Base-by-base conservation (phyloP, 2,329 filamentous ascomycete species). In the Colletotrichum sp. region DNA sequence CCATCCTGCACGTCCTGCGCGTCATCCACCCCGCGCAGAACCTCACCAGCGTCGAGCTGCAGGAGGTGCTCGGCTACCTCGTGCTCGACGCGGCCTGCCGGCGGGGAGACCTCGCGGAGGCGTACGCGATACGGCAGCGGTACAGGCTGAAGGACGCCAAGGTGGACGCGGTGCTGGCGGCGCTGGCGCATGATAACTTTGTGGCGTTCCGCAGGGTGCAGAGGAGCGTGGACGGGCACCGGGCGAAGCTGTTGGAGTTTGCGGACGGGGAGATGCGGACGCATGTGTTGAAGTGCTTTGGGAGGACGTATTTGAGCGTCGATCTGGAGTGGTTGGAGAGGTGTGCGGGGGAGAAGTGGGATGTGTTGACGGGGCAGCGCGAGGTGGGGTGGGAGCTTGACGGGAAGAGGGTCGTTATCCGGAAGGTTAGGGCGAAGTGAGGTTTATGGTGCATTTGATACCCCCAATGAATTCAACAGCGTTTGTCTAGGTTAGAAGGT, bases 11-110 rank as follows among this genome's bases (percentile, higher is more conserved):
- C 80, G 90, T 98, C 3, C 88, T 99, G 15, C 90, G 92, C 61
- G 86, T 87, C 9, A 92, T 99, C 77, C 94, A 98, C 80, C 88
- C 90, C 0, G 84, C 88, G 3, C 91, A 93, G 66, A 93, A 93
- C 6, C 90, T 99, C 25, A 92, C 94, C 0, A 87, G 89, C 4
- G 88, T 93, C 8, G 96, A 98, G 82, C 85, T 95, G 6, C 91
- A 93, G 65, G 97, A 99, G 80, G 94, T 98, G 68, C 91, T 93
- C 4, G 91, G 92, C 36, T 98, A 98, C 81, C 89, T 95, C 30
- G 92, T 98, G 65, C 90, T 99, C 30, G 97, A 99, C 85, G 91
- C 96, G 55, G 96, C 96, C 8, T 99, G 97, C 82, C 93, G 97
- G 29, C 92, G 96, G 78, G 89, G 91, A 15, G 92, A 98, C 78